Evolutionary conservation across 805 yeast species (phyloP), one percentile per base, ranked within the genome.

Genomic region (Trichomonascus vanleenenianus): DNA sequence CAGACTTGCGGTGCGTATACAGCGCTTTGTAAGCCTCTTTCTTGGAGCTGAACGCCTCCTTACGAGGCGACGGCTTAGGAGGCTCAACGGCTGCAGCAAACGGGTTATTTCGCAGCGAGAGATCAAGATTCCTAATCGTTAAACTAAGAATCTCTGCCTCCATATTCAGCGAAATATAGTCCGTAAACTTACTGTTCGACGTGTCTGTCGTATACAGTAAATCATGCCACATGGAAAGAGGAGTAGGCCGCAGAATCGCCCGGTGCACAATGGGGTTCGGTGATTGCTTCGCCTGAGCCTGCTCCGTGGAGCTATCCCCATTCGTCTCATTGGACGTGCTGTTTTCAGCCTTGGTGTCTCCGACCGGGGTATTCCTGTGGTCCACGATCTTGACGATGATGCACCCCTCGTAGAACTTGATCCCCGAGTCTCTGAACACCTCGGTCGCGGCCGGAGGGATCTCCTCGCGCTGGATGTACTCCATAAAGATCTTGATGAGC

Each of bases 361-460:
- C 10, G 16, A 20, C 39, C 9, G 45, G 18, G n/a, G 33, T 27
- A 25, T 75, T 72, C 19, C 97, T 70, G 61, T 89, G 96, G 63
- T 91, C 98, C 53, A 76, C 78, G n/a, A 91, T 82, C 59, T 86
- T 86, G 41, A 91, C 63, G 12, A 91, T 85, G 34, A 91, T 68
- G 61, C 95, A 85, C 0, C 97, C 97, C 59, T 93, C 97, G 61
- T 86, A 91, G 44, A 87, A 76, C 49, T 78, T 77, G 30, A 89
- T 77, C 15, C 89, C 83, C 32, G 91, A 85, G 61, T 91, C 97
- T 57, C 84, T 79, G 39, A 93, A 72, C 8, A 91, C 84, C 65
- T 93, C 97, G 54, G 88, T 79, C 59, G 91, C 79, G 11, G 94
- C 86, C 35, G 86, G 84, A 1, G 97, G 96, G 11, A 91, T 85